These are phyloP conservation scores for Marasmius sp. DNA, from an alignment of 1,284 basidiomycete genomes.

Conservation along the genomic window DNA sequence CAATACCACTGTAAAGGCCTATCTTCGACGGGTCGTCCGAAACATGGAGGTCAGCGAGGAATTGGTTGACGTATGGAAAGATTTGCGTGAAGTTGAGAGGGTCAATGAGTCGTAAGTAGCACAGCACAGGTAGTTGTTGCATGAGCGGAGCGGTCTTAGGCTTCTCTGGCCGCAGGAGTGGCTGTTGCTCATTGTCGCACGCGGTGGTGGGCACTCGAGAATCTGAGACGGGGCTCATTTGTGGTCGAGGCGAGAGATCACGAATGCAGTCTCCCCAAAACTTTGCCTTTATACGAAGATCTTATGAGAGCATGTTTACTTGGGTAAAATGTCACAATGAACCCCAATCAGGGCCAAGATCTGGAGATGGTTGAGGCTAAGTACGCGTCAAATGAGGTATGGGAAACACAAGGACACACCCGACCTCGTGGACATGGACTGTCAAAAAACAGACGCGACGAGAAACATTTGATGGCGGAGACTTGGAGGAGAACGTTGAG, in stretches of 20 bases:
- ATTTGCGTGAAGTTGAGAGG: conserved; percentile 57
- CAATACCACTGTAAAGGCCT: conserved; percentile 66
- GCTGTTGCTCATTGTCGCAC: background rate
- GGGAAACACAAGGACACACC: too few species aligned
- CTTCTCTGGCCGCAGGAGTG: background rate
- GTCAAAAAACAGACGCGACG: too few species aligned
- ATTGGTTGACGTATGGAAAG: conserved; percentile 69
- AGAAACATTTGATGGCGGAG: too few species aligned
- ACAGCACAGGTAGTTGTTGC: conserved; percentile 52
- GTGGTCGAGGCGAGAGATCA: background rate
- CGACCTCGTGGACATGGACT: too few species aligned
- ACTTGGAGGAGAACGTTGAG: too few species aligned
- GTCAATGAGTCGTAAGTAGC: conserved; percentile 56
- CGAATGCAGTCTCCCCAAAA: background rate
- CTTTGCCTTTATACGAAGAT: background rate
- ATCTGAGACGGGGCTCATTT: background rate
- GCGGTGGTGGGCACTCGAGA: background rate
- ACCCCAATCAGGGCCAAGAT: too few species aligned
- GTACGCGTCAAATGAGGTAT: background rate
- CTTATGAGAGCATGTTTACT: background rate
- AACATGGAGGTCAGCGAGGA: conserved; percentile 57
- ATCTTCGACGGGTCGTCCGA: conserved; percentile 61
- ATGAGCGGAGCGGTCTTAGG: conserved; percentile 42
- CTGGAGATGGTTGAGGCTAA: background rate
- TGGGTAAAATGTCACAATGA: background rate